Percentiles rank a stretch among this genome's conserved stretches.
Conservation (phyloP, 2,329 filamentous ascomycete genomes). For the Pestalotiopsis sp. region DNA sequence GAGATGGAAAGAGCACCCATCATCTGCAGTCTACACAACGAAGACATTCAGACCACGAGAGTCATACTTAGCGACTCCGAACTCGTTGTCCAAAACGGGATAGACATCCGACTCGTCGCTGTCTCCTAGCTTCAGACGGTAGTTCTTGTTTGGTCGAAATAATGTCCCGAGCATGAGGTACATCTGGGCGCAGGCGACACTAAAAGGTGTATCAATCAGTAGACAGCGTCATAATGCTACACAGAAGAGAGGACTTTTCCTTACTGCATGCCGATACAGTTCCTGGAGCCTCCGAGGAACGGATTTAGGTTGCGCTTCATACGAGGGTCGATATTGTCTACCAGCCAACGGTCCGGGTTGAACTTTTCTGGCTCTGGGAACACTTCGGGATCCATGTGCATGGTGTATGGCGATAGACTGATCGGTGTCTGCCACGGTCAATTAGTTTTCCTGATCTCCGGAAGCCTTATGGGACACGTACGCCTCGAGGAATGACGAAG, state of each 20-base stretch:
- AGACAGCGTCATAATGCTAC: neutral
- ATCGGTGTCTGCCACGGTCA: constrained; percentile 10
- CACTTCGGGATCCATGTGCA: constrained; percentile 14
- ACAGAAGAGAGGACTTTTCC: no score
- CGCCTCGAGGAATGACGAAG: constrained; percentile 13
- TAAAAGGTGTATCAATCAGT: neutral
- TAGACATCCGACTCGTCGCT: constrained; percentile 17
- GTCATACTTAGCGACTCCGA: constrained; percentile 15
- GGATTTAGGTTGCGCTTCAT: constrained; percentile 13
- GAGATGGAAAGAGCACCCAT: no score
- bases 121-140: constrained; percentile 4
- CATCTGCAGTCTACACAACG: neutral
- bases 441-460: neutral
- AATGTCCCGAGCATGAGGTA: constrained; percentile 9
- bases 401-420: constrained; percentile 9
- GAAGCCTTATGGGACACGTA: neutral
- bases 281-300: constrained; percentile 11
- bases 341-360: constrained; percentile 13
- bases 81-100: constrained; percentile 16
- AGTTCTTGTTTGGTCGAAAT: constrained; percentile 7
- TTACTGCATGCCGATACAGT: constrained; percentile 15
- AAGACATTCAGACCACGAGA: constrained; percentile 10
- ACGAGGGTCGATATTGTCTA: neutral
- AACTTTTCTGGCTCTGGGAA: constrained; percentile 13
- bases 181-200: constrained; percentile 12